These are phyloP conservation scores for Metarhizium anisopliae DNA, from an alignment of 2,329 filamentous ascomycete species.

Conservation along the genomic window DNA sequence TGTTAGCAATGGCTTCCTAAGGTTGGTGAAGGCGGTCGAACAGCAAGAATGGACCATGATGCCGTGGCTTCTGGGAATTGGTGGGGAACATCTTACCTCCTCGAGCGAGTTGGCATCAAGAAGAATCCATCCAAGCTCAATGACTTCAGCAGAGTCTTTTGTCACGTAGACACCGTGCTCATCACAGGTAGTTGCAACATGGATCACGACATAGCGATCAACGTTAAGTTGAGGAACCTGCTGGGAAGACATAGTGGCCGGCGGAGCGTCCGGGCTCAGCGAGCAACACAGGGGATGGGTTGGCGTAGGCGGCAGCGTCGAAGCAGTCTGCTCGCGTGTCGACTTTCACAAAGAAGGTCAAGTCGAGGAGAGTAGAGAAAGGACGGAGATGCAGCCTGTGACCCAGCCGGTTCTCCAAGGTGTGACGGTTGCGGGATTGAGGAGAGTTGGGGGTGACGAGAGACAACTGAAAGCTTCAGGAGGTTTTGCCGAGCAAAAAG, in stretches of 20 bases:
- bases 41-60: background rate
- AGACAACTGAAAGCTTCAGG: constrained; percentile 17
- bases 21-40: background rate
- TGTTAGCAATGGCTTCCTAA: constrained; percentile 9
- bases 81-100: constrained; percentile 57
- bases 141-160: constrained; percentile 98
- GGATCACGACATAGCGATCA: constrained; percentile 96
- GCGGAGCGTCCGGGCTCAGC: constrained; percentile 9
- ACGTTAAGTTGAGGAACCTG: constrained; percentile 55
- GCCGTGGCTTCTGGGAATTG: background rate
- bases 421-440: constrained; percentile 13
- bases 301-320: constrained; percentile 8
- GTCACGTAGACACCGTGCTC: constrained; percentile 99
- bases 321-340: constrained; percentile 8
- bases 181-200: constrained; percentile 97
- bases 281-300: constrained; percentile 9
- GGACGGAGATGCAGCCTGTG: constrained; percentile 24
- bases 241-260: constrained; percentile 29
- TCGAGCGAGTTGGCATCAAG: constrained; percentile 86
- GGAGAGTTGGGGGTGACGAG: constrained; percentile 13
- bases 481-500: constrained; percentile 16
- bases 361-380: constrained; percentile 13
- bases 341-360: constrained; percentile 10
- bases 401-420: constrained; percentile 24
- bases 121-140: constrained; percentile 97